phyloP scores from a whole-genome alignment of 1,139 yeast species.

The Kodamaea plutei region DNA sequence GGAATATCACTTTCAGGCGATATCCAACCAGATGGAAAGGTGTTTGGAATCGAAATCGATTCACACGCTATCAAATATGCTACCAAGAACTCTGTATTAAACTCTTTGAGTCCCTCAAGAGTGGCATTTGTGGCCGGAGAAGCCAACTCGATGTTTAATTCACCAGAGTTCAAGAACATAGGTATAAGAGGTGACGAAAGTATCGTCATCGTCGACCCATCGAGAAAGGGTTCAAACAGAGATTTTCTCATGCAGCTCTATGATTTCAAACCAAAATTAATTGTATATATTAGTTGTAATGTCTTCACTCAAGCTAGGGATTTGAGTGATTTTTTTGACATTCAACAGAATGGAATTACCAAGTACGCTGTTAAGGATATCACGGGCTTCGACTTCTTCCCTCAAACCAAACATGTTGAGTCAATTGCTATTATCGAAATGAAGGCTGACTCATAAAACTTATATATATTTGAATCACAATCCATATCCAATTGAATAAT shows the following conservation, averaged over 20 bases:
- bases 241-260: constrained; percentile 33
- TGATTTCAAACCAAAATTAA: constrained; percentile 33
- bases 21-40: constrained; percentile 29
- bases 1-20: constrained; percentile 34
- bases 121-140: constrained; percentile 36
- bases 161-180: constrained; percentile 21
- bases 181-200: constrained; percentile 30
- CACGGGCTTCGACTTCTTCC: constrained; percentile 45
- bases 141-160: constrained; percentile 33
- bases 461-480: too few species aligned
- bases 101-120: constrained; percentile 27
- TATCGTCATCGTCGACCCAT: constrained; percentile 44
- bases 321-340: constrained; percentile 24
- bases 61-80: constrained; percentile 33
- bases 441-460: too few species aligned
- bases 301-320: constrained; percentile 48
- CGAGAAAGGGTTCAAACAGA: constrained; percentile 39
- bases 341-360: constrained; percentile 17
- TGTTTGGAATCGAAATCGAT: constrained; percentile 43
- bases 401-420: constrained; percentile 48
- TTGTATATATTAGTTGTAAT: constrained; percentile 44
- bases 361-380: constrained; percentile 30
- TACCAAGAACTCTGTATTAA: constrained; percentile 35
- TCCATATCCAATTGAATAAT: background rate
- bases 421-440: constrained; percentile 36